Evolutionary conservation across 331 rosid species (phyloP).

Genomic region (Malus hybrid): DNA sequence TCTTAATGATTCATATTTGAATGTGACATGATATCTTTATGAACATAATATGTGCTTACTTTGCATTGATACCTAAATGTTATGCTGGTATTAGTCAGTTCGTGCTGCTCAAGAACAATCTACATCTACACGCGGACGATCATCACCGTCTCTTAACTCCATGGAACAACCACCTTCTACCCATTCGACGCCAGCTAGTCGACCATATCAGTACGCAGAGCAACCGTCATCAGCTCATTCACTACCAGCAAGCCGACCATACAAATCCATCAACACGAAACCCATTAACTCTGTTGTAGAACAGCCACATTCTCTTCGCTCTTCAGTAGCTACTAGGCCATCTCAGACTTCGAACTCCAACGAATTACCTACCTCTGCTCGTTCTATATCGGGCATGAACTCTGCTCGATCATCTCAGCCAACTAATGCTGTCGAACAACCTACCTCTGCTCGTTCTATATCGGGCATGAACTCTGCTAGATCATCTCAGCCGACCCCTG

Average conservation of each 20-base stretch:
- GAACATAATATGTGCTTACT: neutral
- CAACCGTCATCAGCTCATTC: slow-evolving; percentile 47
- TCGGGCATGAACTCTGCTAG: slow-evolving; percentile 10
- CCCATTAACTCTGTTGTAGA: neutral
- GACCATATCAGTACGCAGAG: slow-evolving; percentile 33
- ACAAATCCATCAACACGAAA: slow-evolving; percentile 17
- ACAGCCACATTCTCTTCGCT: neutral
- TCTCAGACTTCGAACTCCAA: slow-evolving; percentile 1
- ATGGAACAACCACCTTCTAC: slow-evolving; percentile 24
- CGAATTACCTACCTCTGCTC: slow-evolving; percentile 34
- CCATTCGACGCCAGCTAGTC: slow-evolving; percentile 17
- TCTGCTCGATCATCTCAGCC: slow-evolving; percentile 20
- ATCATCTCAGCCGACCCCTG: slow-evolving; percentile 13
- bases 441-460: slow-evolving; percentile 25
- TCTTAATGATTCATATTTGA: neutral
- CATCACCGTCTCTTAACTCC: slow-evolving; percentile 11
- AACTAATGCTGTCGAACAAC: slow-evolving; percentile 28
- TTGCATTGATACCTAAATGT: slow-evolving; percentile 21
- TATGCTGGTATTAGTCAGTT: slow-evolving; percentile 29
- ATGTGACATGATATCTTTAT: neutral
- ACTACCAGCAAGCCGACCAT: slow-evolving; percentile 1
- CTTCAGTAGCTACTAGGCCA: neutral
- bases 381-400: slow-evolving; percentile 5
- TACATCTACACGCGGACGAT: slow-evolving; percentile 16
- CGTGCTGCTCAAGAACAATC: slow-evolving; percentile 43